Percentiles rank a stretch among this genome's conserved stretches.
These are phyloP conservation scores for Verticillium longisporum DNA, from an alignment of 2,329 filamentous ascomycete genomes.

Conservation along the genomic window DNA sequence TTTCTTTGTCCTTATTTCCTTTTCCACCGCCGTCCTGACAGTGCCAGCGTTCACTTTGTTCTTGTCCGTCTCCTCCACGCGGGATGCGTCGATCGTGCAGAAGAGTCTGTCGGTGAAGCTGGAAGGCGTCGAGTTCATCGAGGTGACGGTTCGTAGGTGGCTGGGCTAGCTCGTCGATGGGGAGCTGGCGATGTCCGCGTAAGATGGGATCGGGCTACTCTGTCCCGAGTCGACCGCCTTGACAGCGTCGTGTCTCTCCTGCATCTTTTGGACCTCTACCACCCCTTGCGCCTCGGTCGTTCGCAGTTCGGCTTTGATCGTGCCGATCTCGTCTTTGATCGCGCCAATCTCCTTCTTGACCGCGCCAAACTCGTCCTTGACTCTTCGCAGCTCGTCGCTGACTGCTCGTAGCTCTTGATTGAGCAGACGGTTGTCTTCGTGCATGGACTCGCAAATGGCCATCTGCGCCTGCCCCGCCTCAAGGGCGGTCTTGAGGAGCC, in stretches of 20 bases:
- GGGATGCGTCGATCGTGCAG: constrained; percentile 1
- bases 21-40: background rate
- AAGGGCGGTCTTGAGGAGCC: background rate
- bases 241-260: background rate
- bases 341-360: background rate
- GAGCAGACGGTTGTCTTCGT: background rate
- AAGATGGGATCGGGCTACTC: no score
- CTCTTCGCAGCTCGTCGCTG: background rate
- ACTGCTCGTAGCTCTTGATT: background rate
- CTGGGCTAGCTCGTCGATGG: no score
- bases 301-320: background rate
- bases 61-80: background rate
- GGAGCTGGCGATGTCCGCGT: no score
- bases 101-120: background rate
- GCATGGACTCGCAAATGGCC: background rate
- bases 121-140: background rate
- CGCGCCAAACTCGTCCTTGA: background rate
- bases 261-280: background rate
- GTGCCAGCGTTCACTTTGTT: background rate
- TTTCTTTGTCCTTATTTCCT: background rate
- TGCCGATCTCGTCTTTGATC: background rate
- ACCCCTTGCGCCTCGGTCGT: background rate
- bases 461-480: background rate
- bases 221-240: no score
- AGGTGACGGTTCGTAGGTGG: background rate